A percentile compares a stretch with the other conserved stretches of the same genome.
phyloP scores from a whole-genome alignment of 371 early-diverging fungal genomes.

The Cokeromyces recurvatus region DNA sequence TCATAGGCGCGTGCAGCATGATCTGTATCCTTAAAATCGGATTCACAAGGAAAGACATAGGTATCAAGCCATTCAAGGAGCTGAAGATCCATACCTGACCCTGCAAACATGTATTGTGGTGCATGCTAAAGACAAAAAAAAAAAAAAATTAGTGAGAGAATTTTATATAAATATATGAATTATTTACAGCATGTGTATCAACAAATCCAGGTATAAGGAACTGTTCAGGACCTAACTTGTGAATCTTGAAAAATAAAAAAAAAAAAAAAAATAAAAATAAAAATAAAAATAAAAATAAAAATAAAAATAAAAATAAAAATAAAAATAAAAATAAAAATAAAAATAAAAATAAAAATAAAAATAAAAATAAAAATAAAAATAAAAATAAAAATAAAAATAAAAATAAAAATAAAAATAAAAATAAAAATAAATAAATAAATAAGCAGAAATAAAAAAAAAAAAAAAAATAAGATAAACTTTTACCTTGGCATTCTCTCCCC shows the following conservation, averaged over 20 bases:
- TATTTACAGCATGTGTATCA: conserved; percentile 79
- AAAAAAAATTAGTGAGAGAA: not conserved
- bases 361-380: too few species aligned
- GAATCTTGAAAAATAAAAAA: too few species aligned
- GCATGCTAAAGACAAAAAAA: conserved; percentile 60
- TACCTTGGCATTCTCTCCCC: conserved; percentile 14
- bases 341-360: too few species aligned
- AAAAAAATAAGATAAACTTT: too few species aligned
- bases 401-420: too few species aligned
- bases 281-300: too few species aligned
- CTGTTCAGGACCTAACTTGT: conserved; percentile 46
- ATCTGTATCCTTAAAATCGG: conserved; percentile 53
- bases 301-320: too few species aligned
- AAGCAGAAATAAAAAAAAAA: too few species aligned
- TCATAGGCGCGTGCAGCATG: conserved; percentile 67
- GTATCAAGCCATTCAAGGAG: conserved; percentile 83
- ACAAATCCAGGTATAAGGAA: conserved; percentile 86
- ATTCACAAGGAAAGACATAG: conserved; percentile 85
- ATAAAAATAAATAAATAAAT: not conserved
- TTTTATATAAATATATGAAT: not conserved
- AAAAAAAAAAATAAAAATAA: too few species aligned
- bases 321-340: too few species aligned
- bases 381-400: too few species aligned
- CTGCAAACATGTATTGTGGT: conserved; percentile 89
- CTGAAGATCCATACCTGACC: conserved; percentile 86